phyloP scores from a whole-genome alignment of 345 rosid genomes.

The Brassica napus region DNA sequence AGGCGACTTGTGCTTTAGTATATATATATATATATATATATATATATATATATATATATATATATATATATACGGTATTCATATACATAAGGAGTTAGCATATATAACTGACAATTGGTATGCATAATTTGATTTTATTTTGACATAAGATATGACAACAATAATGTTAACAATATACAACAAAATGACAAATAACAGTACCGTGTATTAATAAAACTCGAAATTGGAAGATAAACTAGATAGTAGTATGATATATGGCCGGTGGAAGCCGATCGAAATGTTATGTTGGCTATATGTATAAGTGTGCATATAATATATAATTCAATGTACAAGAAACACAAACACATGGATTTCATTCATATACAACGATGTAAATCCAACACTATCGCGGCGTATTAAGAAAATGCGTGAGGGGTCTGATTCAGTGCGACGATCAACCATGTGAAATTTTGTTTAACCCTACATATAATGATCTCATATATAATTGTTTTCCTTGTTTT shows the following conservation, averaged over 20 bases:
- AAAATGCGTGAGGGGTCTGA: background rate
- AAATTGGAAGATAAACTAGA: slow-evolving; percentile 1
- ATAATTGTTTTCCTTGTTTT: background rate
- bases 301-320: background rate
- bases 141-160: background rate
- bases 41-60: background rate
- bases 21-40: no score
- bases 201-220: background rate
- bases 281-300: background rate
- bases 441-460: slow-evolving; percentile 33
- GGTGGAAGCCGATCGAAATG: slow-evolving; percentile 4
- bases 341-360: slow-evolving; percentile 31
- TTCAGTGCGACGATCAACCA: slow-evolving; percentile 34
- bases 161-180: background rate
- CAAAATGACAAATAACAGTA: background rate
- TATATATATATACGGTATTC: background rate
- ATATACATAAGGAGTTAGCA: background rate
- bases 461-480: no score
- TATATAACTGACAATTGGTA: background rate
- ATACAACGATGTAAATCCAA: slow-evolving; percentile 26
- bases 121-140: background rate
- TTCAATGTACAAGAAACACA: slow-evolving; percentile 13
- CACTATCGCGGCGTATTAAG: slow-evolving; percentile 22
- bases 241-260: slow-evolving; percentile 3
- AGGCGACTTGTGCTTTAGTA: no score